Base-by-base conservation (phyloP, 108 stramenopile genomes). In the Skeletonema potamos region DNA sequence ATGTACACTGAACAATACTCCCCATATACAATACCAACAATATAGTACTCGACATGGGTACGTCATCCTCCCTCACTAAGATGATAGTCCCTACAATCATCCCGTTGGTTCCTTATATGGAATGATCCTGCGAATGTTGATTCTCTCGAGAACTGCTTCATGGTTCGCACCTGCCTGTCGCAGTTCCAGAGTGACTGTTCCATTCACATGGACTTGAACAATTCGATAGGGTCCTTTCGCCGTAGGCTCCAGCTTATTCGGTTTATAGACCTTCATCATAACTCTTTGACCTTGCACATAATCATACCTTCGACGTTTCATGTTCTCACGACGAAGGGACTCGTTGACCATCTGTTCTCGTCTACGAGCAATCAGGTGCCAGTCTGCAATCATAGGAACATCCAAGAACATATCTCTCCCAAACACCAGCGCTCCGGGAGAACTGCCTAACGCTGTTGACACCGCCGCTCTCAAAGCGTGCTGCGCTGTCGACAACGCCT, bases 181-280 rank as follows among this genome's bases (percentile, higher is more conserved):
- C 6, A 71, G 51, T 27, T 66, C 11, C 15, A 81, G 72, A 8
- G 72, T 72, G 3, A 86, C 10, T 12, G 69, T 83, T 3, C 82
- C 82, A 77, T 83, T 86, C 8, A 62, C 43, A 22, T 73, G 74
- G 26, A 80, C 79, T 48, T 39, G 60, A 27, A 27, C 32, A 32
- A 86, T 72, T 3, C 6, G 2, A 46, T 72, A 86, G 18, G 85
- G 82, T 27, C 85, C 85, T 15, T 33, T 29, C 2, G 60, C 33
- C 46, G 67, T 39, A 27, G 30, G 28, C 54, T 70, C 58, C 12
- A 85, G 62, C 41, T 77, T 81, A 36, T 12, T 54, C 1, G 72
- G 71, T 11, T 72, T 56, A 32, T 56, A 28, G 1, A n/a, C 27
- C 27, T 58, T 68, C 43, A 67, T 66, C 15, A 76, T 51, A 34